Base-by-base conservation (phyloP, 495 filamentous ascomycete species). In the Neurospora sp. region DNA sequence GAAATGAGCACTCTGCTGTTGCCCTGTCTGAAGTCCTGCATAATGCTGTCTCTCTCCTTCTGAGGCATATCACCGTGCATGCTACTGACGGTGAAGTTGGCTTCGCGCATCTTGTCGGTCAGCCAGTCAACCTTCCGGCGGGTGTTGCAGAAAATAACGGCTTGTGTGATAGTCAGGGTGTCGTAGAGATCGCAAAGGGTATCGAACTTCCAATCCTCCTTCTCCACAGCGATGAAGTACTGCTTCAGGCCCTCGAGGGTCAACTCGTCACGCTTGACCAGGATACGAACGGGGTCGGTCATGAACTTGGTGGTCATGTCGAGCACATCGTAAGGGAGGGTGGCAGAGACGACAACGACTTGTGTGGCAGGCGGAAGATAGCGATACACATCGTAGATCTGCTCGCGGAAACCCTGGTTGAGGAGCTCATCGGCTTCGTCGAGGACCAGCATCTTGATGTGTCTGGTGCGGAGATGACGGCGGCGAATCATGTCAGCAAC, bases 31-130 rank as follows among this genome's bases (percentile, higher is more conserved):
- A 99, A 99, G 86, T 99, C 96, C 88, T 98, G 96, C 96, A 99
- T 99, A 85, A 99, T 99, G 82, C 94, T 87, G 84, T 99, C 96
- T 86, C 96, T 94, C 87, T 98, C 92, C 76, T 84, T 87, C 87
- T 98, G 96, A 83, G 94, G 93, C 96, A 99, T 99, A 78, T 99
- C 96, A 81, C 96, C 96, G 85, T 99, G 96, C 96, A 99, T 99
- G 79, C 94, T 93, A 65, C 94, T 97, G 81, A 99, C 96, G 44
- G 96, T 99, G 87, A 99, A 99, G 87, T 99, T 94, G 85, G 93
- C 93, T 78, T 92, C 92, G 77, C 93, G 92, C 82, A 99, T 93
- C 89, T 98, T 99, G 86, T 98, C 95, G 75, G 96, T 99, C 76
- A 99, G 91, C 96, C 96, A 99, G 87, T 99, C 96, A 80, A 99